Evolutionary conservation across 2,329 filamentous ascomycete species (phyloP).

Genomic region (Fusarium pseudograminearum): DNA sequence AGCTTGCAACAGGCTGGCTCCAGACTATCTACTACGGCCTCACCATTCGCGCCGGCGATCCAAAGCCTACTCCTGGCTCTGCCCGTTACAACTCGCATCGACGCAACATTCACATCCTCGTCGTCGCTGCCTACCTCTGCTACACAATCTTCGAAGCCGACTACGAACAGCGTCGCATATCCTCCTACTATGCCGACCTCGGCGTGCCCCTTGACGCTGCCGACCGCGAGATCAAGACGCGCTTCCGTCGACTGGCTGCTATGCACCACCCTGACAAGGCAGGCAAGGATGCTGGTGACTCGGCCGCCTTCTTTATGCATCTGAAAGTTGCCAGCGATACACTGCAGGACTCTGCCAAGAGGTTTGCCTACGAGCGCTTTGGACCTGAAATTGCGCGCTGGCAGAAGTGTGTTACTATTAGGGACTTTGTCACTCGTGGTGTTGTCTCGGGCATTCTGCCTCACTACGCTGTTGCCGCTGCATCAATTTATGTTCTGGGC

Average conservation of each 20-base stretch:
- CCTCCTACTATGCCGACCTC: constrained; percentile 84
- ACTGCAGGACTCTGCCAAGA: constrained; percentile 77
- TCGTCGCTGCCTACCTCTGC: constrained; percentile 84
- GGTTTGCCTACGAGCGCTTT: constrained; percentile 92
- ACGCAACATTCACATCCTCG: constrained; percentile 83
- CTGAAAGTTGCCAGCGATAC: constrained; percentile 87
- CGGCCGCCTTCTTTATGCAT: constrained; percentile 75
- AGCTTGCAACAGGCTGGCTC: constrained; percentile 82
- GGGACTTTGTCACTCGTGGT: constrained; percentile 79
- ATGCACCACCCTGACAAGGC: constrained; percentile 89
- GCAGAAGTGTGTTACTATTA: constrained; percentile 74
- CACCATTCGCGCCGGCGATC: constrained; percentile 89
- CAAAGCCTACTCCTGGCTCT: constrained; percentile 78
- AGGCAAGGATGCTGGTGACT: constrained; percentile 50
- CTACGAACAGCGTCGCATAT: constrained; percentile 76
- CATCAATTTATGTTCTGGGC: constrained; percentile 70
- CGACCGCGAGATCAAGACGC: constrained; percentile 83
- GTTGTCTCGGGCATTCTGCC: constrained; percentile 67
- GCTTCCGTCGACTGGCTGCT: constrained; percentile 81
- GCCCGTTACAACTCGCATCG: constrained; percentile 79
- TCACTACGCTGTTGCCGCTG: constrained; percentile 70
- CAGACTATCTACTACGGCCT: constrained; percentile 89
- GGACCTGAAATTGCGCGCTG: constrained; percentile 78
- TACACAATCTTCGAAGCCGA: constrained; percentile 96
- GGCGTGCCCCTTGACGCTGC: constrained; percentile 75